A percentile compares a stretch with the other conserved stretches of the same genome.
phyloP scores from a whole-genome alignment of 495 filamentous ascomycete genomes.

The Penicillium goetzii region DNA sequence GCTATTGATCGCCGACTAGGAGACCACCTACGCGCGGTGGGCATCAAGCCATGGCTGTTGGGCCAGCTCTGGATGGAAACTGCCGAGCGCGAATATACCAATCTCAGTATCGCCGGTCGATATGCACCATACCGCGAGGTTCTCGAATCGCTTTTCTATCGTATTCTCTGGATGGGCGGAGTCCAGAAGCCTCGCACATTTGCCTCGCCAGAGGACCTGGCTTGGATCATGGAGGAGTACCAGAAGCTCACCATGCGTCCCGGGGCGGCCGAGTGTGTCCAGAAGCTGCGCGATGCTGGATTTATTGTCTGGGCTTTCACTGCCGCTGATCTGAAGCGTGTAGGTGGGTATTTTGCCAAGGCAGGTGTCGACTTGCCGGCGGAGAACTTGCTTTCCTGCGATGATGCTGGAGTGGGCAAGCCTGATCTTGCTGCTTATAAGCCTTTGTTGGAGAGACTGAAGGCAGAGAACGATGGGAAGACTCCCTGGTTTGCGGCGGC shows the following conservation, averaged over 20 bases:
- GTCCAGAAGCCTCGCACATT: constrained; percentile 37
- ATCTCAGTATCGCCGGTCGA: constrained; percentile 39
- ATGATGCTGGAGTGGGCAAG: constrained; percentile 36
- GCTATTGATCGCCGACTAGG: constrained; percentile 39
- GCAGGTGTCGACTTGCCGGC: constrained; percentile 40
- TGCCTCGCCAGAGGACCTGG: constrained; percentile 37
- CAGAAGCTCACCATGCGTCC: constrained; percentile 33
- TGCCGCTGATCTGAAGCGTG: constrained; percentile 39
- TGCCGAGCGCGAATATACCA: constrained; percentile 48
- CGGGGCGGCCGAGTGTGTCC: constrained; percentile 37
- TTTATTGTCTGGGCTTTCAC: constrained; percentile 51
- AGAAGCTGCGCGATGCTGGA: constrained; percentile 41
- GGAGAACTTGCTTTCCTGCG: constrained; percentile 41
- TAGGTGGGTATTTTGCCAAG: constrained; percentile 41
- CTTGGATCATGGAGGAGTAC: constrained; percentile 34
- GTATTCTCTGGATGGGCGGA: constrained; percentile 36
- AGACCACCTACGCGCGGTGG: constrained; percentile 37
- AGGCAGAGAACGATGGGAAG: constrained; percentile 26
- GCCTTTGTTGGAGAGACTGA: constrained; percentile 32
- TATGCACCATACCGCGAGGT: constrained; percentile 37
- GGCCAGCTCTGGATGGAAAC: constrained; percentile 46
- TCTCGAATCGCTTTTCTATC: constrained; percentile 44
- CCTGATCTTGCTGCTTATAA: constrained; percentile 36
- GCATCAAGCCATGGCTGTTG: constrained; percentile 39
- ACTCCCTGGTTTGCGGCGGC: constrained; percentile 43